A percentile compares a stretch with the other conserved stretches of the same genome.
These are phyloP conservation scores for Dorcoceras hygrometricum DNA, from an alignment of 257 asterid species.

Conservation along the genomic window DNA sequence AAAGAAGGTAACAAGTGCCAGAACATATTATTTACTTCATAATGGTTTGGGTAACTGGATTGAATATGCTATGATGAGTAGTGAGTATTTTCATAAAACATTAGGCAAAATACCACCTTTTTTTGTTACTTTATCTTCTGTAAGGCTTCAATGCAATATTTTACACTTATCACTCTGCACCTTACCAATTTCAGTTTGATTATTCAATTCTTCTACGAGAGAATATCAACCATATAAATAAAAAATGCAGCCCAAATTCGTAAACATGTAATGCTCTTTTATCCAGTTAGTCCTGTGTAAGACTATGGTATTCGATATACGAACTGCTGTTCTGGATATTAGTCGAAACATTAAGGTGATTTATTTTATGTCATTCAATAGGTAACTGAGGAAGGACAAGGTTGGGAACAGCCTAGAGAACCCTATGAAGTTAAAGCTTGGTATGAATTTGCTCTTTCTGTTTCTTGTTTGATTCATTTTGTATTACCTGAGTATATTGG, in stretches of 20 bases:
- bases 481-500: not conserved
- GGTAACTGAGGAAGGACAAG: slow-evolving; percentile 84
- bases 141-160: not conserved
- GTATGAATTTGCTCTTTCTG: slow-evolving; percentile 38
- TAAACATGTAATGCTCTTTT: slow-evolving; percentile 1
- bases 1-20: slow-evolving; percentile 60
- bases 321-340: not conserved
- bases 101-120: not conserved
- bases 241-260: not conserved
- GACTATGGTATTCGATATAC: not conserved
- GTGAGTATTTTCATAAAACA: too few species aligned
- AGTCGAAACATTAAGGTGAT: slow-evolving; percentile 4
- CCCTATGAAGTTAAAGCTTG: slow-evolving; percentile 92
- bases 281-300: slow-evolving; percentile 10
- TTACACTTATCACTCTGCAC: not conserved
- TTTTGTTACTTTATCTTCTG: not conserved
- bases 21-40: slow-evolving; percentile 18
- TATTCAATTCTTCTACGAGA: not conserved
- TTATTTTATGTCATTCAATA: slow-evolving; percentile 36
- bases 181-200: not conserved
- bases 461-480: slow-evolving; percentile 23
- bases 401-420: slow-evolving; percentile 98
- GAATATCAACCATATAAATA: too few species aligned
- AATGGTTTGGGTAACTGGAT: not conserved
- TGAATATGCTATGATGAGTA: not conserved